Evolutionary conservation across 2,329 filamentous ascomycete genomes (phyloP), one percentile per base, ranked within the genome.

Genomic region (Aspergillus spinulosporus): DNA sequence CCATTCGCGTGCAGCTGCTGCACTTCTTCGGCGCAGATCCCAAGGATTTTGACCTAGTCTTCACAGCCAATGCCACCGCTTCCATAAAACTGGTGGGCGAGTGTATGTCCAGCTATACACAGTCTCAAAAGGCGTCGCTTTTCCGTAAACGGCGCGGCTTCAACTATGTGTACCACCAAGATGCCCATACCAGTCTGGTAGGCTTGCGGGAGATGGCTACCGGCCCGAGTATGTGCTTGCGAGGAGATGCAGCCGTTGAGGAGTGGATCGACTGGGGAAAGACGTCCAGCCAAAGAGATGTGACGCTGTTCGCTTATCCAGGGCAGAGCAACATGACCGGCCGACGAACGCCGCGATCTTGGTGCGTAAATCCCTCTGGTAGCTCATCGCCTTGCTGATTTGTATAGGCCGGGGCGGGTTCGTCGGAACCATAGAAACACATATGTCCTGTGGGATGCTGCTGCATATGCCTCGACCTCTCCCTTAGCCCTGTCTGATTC

Each of bases 251-350:
- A 7, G 57, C 54, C 14, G 57, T 54, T 7, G 54, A 62, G 9
- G 8, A 39, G 5, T 62, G 57, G 59, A 47, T 62, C 5, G 21
- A 42, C 2, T 5, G 34, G 2, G 21, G 11, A 12, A 7, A 31
- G 5, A 15, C 29, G 8, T 2, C n/a, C 1, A n/a, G 21, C 6
- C 28, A 49, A 8, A 53, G 55, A 9, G 51, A 29, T 2, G 34
- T 56, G 34, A 54, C 57, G 1, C 47, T 62, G 3, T 62, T 62
- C 15, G 57, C 54, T 1, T 62, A 59, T 50, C 59, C 59, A 4
- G 59, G 57, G 15, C 59, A 59, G 37, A 59, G 57, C 11, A 62
- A 62, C 44, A 59, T 62, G 59, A 62, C 57, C 1, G 59, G 59
- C 12, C 39, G 50, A 14, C 40, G 59, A 4, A 29, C 49, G 12